Conservation (phyloP, 768 basidiomycete species). For the Psilocybe cubensis region DNA sequence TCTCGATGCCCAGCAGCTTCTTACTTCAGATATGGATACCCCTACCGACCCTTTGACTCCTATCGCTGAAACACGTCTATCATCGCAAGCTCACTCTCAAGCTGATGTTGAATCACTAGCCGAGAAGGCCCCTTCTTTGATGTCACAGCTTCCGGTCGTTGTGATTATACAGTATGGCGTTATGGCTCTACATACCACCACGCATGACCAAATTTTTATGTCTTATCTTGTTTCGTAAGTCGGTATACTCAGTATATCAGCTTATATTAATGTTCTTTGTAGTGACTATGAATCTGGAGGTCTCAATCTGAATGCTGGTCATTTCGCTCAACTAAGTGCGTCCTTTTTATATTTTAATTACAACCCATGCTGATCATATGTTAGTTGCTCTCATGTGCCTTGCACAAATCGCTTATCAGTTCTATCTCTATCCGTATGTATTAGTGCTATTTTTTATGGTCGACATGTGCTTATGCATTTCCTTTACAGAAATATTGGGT, state of each 20-base stretch:
- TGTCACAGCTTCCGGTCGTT: slow-evolving; percentile 76
- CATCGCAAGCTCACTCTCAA: slow-evolving; percentile 36
- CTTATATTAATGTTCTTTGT: slow-evolving; percentile 6
- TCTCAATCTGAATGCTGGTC: slow-evolving; percentile 84
- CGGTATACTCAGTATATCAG: not conserved
- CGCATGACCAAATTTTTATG: slow-evolving; percentile 90
- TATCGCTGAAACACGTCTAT: slow-evolving; percentile 51
- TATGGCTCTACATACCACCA: slow-evolving; percentile 86
- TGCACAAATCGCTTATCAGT: slow-evolving; percentile 92
- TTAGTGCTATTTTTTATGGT: too few species aligned
- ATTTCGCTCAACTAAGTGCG: slow-evolving; percentile 90
- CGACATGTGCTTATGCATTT: not conserved
- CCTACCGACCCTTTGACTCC: slow-evolving; percentile 47
- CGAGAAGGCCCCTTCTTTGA: slow-evolving; percentile 66
- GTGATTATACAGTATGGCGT: slow-evolving; percentile 92
- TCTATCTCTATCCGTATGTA: slow-evolving; percentile 86
- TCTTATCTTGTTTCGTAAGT: slow-evolving; percentile 89
- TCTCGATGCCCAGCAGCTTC: slow-evolving; percentile 69
- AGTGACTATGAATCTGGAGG: slow-evolving; percentile 89
- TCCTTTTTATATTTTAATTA: slow-evolving; percentile 3
- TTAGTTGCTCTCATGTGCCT: slow-evolving; percentile 91
- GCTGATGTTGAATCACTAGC: slow-evolving; percentile 41
- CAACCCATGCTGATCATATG: slow-evolving; percentile 5
- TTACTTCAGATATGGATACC: slow-evolving; percentile 42
- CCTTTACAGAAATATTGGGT: slow-evolving; percentile 65